A percentile compares a stretch with the other conserved stretches of the same genome.
These are phyloP conservation scores for Aspergillus jensenii DNA, from an alignment of 2,329 filamentous ascomycete species.

Conservation along the genomic window DNA sequence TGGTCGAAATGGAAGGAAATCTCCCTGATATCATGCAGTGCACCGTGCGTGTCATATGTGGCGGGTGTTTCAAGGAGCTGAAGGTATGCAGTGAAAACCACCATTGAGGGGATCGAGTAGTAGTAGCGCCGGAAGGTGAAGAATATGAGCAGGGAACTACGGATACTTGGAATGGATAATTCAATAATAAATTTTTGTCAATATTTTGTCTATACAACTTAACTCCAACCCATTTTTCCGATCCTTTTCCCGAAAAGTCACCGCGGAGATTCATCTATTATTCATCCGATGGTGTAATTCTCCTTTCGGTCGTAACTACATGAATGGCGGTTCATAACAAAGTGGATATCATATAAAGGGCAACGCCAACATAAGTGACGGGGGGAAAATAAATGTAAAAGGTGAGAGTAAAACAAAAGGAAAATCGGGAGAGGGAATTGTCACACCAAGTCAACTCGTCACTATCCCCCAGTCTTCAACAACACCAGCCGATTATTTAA, in stretches of 20 bases:
- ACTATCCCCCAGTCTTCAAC: not conserved
- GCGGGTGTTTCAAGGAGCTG: too few relatives aligned
- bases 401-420: slow-evolving; percentile 2
- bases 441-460: not conserved
- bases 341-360: slow-evolving; percentile 10
- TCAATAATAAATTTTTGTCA: not conserved
- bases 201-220: slow-evolving; percentile 15
- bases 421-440: slow-evolving; percentile 7
- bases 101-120: too few relatives aligned
- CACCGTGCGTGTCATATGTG: too few relatives aligned
- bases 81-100: too few relatives aligned
- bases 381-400: not conserved
- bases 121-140: too few relatives aligned
- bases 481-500: slow-evolving; percentile 9
- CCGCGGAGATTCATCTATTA: not conserved
- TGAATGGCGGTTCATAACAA: slow-evolving; percentile 3
- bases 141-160: too few relatives aligned
- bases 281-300: not conserved
- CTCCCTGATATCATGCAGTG: too few relatives aligned
- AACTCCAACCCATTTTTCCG: slow-evolving; percentile 11
- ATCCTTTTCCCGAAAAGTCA: not conserved
- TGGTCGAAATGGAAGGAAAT: too few relatives aligned
- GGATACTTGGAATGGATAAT: not conserved
- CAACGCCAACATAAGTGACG: not conserved
- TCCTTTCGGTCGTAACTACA: not conserved